Conservation (phyloP, 805 yeast species). For the Starmerella stellata region DNA sequence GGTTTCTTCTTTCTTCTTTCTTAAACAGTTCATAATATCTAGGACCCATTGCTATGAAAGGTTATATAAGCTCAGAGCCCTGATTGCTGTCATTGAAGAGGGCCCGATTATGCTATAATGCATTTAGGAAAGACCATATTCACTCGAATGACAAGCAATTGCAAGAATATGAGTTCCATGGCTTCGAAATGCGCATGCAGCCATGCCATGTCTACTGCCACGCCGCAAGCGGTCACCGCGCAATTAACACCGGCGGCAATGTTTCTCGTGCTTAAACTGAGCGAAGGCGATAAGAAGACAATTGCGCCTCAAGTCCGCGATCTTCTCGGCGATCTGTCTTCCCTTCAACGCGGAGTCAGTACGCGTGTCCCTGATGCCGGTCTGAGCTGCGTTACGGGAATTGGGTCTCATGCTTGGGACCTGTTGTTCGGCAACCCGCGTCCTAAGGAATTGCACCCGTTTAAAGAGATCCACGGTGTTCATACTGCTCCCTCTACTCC, state of each 20-base stretch:
- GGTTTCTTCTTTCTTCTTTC: too few relatives aligned
- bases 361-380: not conserved
- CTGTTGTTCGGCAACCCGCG: conserved; percentile 5
- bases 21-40: too few relatives aligned
- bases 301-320: conserved; percentile 2
- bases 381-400: conserved; percentile 8
- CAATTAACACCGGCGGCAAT: conserved; percentile 7
- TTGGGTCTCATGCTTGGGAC: conserved; percentile 15
- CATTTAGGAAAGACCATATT: too few relatives aligned
- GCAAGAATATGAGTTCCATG: not conserved
- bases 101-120: too few relatives aligned
- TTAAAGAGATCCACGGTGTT: conserved; percentile 14
- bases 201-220: too few relatives aligned
- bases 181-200: too few relatives aligned
- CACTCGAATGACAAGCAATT: too few relatives aligned
- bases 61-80: too few relatives aligned
- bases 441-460: conserved; percentile 16
- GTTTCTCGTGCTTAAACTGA: conserved; percentile 5
- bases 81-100: too few relatives aligned
- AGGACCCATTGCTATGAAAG: too few relatives aligned
- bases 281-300: not conserved
- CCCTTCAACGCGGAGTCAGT: conserved; percentile 1
- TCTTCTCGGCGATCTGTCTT: conserved; percentile 4
- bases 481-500: conserved; percentile 17
- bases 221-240: conserved; percentile 6